Base-by-base conservation (phyloP, 805 yeast species). In the Monosporozyma unispora region DNA sequence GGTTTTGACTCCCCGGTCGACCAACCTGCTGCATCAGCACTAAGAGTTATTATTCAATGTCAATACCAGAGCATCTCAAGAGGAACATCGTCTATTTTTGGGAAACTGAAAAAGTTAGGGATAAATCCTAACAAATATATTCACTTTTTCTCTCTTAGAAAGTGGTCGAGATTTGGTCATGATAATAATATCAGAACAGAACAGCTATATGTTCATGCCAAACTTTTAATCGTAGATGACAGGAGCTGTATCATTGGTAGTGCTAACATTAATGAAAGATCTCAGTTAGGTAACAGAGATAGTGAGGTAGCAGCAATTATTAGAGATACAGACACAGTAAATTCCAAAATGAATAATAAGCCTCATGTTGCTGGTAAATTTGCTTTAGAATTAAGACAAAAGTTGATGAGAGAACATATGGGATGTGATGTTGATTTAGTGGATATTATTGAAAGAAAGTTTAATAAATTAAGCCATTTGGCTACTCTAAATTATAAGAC, bases 1-100 rank as follows among this genome's bases (percentile, higher is more conserved):
- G 99, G 99, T 0, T 93, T 95, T 65, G 93, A 85, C 60, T 82
- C 96, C 25, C 86, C 88, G 55, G 95, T 95, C 19, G 98, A 91
- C 62, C 80, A 85, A 54, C 85, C 93, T 14, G 96, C 89, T 56
- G 99, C 96, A 1, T 85, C 96, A 0, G 79, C 96, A n/a, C 89
- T 93, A 4, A 80, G 99, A 60, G 83, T 93, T 23, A 95, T 93
- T 56, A 90, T 91, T 93, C 91, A 89, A 68, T 89, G 97, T 62
- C 98, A 93, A 68, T 93, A 80, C 66, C 82, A 87, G 81, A 84
- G 96, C 2, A 93, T 93, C 18, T 86, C 95, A 0, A 79, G 96
- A 61, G 99, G 99, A 2, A 77, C 82, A 10, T 76, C 89, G 12
- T 87, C 96, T 0, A 87, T 95, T 9, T 90, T 85, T 73, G 89